A percentile compares a stretch with the other conserved stretches of the same genome.
These are phyloP conservation scores for Quercus ilex DNA, from an alignment of 306 rosid genomes.

Conservation along the genomic window DNA sequence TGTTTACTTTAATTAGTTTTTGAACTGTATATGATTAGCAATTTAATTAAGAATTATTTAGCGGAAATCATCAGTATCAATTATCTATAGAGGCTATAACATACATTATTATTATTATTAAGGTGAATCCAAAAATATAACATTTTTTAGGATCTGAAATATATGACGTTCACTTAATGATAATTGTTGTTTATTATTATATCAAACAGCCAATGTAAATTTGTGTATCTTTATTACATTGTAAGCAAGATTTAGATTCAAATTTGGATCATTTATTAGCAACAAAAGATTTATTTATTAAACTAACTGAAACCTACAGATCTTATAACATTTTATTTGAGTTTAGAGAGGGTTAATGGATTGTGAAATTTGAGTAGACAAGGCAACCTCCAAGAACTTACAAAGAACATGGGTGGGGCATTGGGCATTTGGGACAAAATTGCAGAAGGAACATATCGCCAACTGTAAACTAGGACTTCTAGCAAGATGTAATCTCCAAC, in stretches of 20 bases:
- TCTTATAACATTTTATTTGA: too few species aligned
- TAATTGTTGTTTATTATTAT: too few species aligned
- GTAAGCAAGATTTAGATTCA: too few species aligned
- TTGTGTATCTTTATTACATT: too few species aligned
- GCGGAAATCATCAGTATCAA: not conserved
- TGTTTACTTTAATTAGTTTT: too few species aligned
- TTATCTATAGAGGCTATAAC: not conserved
- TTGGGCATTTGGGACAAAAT: conserved; percentile 16
- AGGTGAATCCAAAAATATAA: not conserved
- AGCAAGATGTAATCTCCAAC: conserved; percentile 8
- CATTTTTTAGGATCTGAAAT: not conserved
- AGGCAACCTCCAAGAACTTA: conserved; percentile 38
- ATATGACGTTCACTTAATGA: too few species aligned
- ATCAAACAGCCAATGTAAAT: too few species aligned
- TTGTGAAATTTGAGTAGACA: not conserved
- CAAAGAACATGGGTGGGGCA: conserved; percentile 25
- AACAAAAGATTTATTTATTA: too few species aligned
- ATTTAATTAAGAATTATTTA: not conserved
- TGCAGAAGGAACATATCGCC: conserved; percentile 23
- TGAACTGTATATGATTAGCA: too few species aligned
- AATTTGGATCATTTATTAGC: too few species aligned
- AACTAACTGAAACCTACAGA: too few species aligned
- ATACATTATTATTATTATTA: not conserved
- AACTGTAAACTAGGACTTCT: conserved; percentile 15
- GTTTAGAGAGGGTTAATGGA: not conserved